These are phyloP conservation scores for Plasmodium vivax DNA, from an alignment of 169 alveolate genomes.

Conservation along the genomic window DNA sequence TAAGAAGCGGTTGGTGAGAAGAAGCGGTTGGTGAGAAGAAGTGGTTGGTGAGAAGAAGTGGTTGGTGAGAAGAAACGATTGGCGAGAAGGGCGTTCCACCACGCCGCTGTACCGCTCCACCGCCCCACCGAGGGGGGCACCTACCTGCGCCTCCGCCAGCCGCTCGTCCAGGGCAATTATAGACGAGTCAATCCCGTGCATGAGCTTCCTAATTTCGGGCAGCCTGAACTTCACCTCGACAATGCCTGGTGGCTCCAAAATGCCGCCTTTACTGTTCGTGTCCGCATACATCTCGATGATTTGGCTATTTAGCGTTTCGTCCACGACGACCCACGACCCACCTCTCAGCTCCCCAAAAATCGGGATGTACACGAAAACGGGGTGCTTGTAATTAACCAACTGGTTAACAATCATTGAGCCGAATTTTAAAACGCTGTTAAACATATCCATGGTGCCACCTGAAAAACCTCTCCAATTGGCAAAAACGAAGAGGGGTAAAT, in stretches of 20 bases:
- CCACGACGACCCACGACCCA: constrained; percentile 91
- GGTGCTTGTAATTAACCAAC: constrained; percentile 86
- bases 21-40: neutral
- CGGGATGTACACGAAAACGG: constrained; percentile 88
- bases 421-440: constrained; percentile 83
- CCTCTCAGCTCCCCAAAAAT: constrained; percentile 88
- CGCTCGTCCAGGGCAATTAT: constrained; percentile 66
- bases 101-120: neutral
- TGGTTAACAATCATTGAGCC: constrained; percentile 89
- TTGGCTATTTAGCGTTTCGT: constrained; percentile 85
- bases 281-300: constrained; percentile 90
- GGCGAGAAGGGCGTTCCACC: neutral
- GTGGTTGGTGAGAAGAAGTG: neutral
- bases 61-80: neutral
- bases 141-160: constrained; percentile 47
- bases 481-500: constrained; percentile 84
- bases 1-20: neutral
- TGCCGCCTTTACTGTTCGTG: constrained; percentile 85
- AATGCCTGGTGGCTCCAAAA: constrained; percentile 86
- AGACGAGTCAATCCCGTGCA: constrained; percentile 78
- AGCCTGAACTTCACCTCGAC: constrained; percentile 85
- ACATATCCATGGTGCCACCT: constrained; percentile 91
- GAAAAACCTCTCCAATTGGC: constrained; percentile 88
- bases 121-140: neutral
- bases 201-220: constrained; percentile 79